Conservation (phyloP, 2,329 filamentous ascomycete species). For the Dendryphion nanum region DNA sequence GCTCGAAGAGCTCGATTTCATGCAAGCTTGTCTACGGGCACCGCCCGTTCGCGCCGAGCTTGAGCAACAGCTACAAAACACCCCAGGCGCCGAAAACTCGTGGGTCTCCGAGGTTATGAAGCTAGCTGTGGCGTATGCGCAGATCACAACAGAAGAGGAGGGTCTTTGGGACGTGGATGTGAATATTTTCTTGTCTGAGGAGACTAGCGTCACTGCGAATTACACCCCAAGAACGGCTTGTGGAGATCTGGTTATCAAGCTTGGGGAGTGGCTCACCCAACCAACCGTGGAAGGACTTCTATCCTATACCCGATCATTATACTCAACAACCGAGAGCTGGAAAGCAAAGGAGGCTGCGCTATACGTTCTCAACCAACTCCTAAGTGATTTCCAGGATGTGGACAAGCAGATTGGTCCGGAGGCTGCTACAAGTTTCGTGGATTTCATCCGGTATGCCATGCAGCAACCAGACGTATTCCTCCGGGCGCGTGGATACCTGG, state of each 20-base stretch:
- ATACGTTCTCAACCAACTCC: constrained; percentile 79
- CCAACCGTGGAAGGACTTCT: constrained; percentile 77
- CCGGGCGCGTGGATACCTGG: constrained; percentile 81
- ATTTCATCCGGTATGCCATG: constrained; percentile 77
- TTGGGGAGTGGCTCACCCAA: constrained; percentile 82
- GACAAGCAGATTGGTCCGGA: constrained; percentile 68
- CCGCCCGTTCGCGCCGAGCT: constrained; percentile 86
- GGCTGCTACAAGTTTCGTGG: constrained; percentile 71
- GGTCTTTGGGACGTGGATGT: constrained; percentile 96
- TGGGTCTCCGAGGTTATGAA: constrained; percentile 91
- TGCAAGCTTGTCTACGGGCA: constrained; percentile 86
- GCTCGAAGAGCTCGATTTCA: constrained; percentile 89
- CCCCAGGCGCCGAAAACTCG: constrained; percentile 60
- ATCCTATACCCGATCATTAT: constrained; percentile 71
- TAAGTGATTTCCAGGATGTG: constrained; percentile 79
- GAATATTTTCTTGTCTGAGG: constrained; percentile 91
- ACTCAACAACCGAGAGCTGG: constrained; percentile 57
- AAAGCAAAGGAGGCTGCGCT: constrained; percentile 76
- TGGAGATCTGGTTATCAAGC: constrained; percentile 86
- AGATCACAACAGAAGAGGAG: constrained; percentile 90
- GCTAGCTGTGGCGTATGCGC: constrained; percentile 78
- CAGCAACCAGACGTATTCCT: constrained; percentile 72
- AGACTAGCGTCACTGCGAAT: constrained; percentile 91
- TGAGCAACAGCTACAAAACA: constrained; percentile 67
- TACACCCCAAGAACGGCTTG: constrained; percentile 93